phyloP scores from a whole-genome alignment of 192 early-diverging fungal genomes.

The Spizellomyces punctatus region DNA sequence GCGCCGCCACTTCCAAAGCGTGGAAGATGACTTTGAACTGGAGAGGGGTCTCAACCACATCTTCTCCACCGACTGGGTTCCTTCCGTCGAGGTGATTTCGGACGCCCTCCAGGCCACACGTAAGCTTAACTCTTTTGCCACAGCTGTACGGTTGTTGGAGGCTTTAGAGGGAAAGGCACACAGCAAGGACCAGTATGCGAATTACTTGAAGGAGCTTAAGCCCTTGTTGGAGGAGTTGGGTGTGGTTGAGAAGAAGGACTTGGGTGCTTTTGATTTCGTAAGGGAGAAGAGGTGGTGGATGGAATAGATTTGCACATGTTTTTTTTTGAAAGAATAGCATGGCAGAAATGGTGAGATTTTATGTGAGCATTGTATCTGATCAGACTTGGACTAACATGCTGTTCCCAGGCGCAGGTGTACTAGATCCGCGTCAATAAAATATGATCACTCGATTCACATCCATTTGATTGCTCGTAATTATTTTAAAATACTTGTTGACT shows the following conservation, averaged over 20 bases:
- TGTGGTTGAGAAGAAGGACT: conserved; percentile 83
- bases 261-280: conserved; percentile 60
- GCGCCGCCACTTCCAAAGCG: conserved; percentile 54
- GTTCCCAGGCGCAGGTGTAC: too few species aligned
- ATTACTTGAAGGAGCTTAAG: conserved; percentile 86
- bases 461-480: too few species aligned
- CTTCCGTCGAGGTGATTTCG: conserved; percentile 83
- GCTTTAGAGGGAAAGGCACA: conserved; percentile 89
- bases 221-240: conserved; percentile 88
- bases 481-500: too few species aligned
- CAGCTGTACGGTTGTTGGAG: conserved; percentile 92
- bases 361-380: too few species aligned
- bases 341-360: too few species aligned
- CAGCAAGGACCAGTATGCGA: conserved; percentile 82
- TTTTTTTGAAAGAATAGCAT: too few species aligned
- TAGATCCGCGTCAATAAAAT: too few species aligned
- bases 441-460: too few species aligned
- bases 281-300: conserved; percentile 48
- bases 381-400: too few species aligned
- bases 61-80: conserved; percentile 95
- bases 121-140: conserved; percentile 92
- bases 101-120: conserved; percentile 89
- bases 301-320: conserved; percentile 28
- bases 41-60: conserved; percentile 97
- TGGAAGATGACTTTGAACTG: conserved; percentile 95